phyloP scores from a whole-genome alignment of 23 red algal species.

The Pyropia yezoensis region DNA sequence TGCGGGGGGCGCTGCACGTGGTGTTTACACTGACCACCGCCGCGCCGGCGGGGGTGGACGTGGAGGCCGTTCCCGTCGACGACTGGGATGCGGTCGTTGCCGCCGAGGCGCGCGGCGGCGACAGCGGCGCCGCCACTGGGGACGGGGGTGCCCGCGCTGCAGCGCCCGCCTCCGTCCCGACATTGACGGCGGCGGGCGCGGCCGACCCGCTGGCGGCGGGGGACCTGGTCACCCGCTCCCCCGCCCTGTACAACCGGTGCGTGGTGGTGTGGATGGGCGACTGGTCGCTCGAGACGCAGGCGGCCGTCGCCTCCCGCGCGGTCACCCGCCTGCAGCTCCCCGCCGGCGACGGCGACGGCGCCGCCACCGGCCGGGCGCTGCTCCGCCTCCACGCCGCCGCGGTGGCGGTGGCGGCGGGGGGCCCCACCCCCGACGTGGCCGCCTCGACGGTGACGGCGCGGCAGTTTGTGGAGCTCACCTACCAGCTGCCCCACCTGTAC shows the following conservation, averaged over 20 bases:
- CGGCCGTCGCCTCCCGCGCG: constrained; percentile 31
- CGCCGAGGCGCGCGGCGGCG: no score
- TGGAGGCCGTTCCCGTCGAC: neutral
- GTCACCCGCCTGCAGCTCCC: no score
- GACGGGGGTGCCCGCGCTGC: neutral
- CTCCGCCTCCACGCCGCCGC: constrained; percentile 7
- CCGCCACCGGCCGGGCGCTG: no score
- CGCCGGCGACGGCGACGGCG: no score
- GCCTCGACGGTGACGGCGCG: constrained; percentile 30
- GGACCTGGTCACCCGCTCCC: constrained; percentile 44
- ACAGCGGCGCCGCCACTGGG: no score
- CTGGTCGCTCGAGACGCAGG: constrained; percentile 33
- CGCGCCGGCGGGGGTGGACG: neutral
- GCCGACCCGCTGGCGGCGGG: neutral
- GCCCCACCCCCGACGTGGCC: constrained; percentile 26
- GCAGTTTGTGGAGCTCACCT: constrained; percentile 58
- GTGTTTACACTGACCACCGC: constrained; percentile 45
- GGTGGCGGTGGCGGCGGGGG: constrained; percentile 17
- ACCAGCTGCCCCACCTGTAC: constrained; percentile 47
- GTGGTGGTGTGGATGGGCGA: constrained; percentile 60
- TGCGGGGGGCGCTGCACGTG: constrained; percentile 42
- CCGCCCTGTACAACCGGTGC: constrained; percentile 61
- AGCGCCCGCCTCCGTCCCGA: no score
- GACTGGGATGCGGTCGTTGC: no score
- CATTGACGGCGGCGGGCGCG: neutral